Percentiles rank a stretch among this genome's conserved stretches.
Conservation (phyloP, 495 filamentous ascomycete species). For the Melanomma pulvis-pyrius region DNA sequence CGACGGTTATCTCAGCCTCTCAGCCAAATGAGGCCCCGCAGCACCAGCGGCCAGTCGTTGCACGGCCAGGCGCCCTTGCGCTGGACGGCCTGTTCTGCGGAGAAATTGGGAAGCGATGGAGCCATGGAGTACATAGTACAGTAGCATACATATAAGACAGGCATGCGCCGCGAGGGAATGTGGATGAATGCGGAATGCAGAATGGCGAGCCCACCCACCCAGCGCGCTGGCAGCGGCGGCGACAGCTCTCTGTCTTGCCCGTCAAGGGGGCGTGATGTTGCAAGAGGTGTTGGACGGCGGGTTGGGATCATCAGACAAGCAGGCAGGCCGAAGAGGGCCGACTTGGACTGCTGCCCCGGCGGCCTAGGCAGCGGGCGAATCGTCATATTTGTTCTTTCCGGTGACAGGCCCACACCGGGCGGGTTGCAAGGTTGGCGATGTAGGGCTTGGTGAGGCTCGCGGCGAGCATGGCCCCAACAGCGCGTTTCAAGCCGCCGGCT, state of each 20-base stretch:
- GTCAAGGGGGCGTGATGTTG: not conserved
- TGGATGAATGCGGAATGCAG: conserved; percentile 6
- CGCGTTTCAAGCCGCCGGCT: conserved; percentile 10
- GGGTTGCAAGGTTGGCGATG: not conserved
- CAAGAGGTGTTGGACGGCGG: not conserved
- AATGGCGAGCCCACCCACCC: not conserved
- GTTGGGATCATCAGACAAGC: not conserved
- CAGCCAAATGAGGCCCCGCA: conserved; percentile 34
- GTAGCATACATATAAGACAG: not conserved
- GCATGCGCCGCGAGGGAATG: conserved; percentile 1
- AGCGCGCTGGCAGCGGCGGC: not conserved
- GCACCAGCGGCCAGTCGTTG: conserved; percentile 8
- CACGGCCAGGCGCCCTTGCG: conserved; percentile 1
- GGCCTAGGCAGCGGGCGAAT: not conserved
- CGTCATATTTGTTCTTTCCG: conserved; percentile 2
- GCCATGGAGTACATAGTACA: too few relatives aligned
- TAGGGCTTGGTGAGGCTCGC: conserved; percentile 20
- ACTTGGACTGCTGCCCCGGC: not conserved
- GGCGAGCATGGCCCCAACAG: conserved; percentile 16
- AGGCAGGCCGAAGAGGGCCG: too few relatives aligned
- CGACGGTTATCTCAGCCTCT: conserved; percentile 28
- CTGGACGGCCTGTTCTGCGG: not conserved
- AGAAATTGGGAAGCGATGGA: conserved; percentile 4
- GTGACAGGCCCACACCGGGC: conserved; percentile 2
- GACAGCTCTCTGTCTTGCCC: not conserved